phyloP scores from a whole-genome alignment of 2,329 filamentous ascomycete genomes.

The Pseudophaeomoniella oleicola region DNA sequence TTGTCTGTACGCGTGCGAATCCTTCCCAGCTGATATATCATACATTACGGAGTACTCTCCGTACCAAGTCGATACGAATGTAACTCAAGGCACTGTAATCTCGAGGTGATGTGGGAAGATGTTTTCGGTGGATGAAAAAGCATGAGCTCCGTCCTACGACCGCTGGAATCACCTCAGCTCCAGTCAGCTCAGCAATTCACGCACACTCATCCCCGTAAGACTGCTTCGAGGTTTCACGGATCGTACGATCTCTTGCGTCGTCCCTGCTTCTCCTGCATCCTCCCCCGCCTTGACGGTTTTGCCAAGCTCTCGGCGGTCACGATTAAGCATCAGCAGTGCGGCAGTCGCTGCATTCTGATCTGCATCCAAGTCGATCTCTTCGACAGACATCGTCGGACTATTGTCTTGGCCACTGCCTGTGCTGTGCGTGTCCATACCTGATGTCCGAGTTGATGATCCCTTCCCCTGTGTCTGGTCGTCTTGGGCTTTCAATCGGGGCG shows the following conservation, averaged over 20 bases:
- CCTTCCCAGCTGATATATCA: too few relatives aligned
- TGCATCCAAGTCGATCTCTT: constrained; percentile 23
- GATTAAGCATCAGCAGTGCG: constrained; percentile 76
- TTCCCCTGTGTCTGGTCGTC: background rate
- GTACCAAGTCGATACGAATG: too few relatives aligned
- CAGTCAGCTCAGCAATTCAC: background rate
- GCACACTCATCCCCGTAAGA: background rate
- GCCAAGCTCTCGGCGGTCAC: constrained; percentile 44
- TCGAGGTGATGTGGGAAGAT: too few relatives aligned
- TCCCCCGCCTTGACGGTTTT: background rate
- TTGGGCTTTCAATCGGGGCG: background rate
- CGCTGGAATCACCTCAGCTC: too few relatives aligned
- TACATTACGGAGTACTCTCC: too few relatives aligned
- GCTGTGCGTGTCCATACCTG: constrained; percentile 5
- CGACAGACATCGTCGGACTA: constrained; percentile 10
- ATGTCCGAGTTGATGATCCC: background rate
- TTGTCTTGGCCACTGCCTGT: constrained; percentile 8
- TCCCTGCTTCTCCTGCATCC: background rate
- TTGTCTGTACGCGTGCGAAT: too few relatives aligned
- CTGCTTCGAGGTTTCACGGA: background rate
- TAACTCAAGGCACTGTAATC: too few relatives aligned
- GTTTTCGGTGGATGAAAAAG: too few relatives aligned
- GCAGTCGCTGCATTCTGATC: constrained; percentile 65
- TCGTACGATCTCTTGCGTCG: background rate
- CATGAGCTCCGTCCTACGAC: too few relatives aligned